Evolutionary conservation across 148 eudicot genomes (phyloP), one percentile per base, ranked within the genome.

Genomic region (Vaccinium corymbosum): DNA sequence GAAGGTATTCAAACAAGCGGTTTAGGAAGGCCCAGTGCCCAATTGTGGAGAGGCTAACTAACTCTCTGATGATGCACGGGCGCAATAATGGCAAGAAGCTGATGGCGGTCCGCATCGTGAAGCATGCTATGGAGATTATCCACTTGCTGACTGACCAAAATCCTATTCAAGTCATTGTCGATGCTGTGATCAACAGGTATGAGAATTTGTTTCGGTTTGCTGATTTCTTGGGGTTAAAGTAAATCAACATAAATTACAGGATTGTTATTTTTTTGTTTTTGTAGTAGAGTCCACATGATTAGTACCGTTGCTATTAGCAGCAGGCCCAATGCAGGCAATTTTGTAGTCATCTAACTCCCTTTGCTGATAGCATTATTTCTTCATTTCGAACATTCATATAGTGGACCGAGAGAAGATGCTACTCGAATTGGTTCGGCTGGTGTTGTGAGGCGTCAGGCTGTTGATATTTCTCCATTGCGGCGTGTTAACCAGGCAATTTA

Each of bases 1-100:
- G 91, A n/a, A 91, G 93, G 83, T 91, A 89, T 83, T 89, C 89
- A 19, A 81, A 59, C 29, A 89, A 85, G 84, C 86, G 92, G 71
- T 90, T 90, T 81, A 87, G 92, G 84, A 90, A 90, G 86, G 89
- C 92, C 17, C 92, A 90, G 77, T 90, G 92, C 89, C 92, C 92
- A 1, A 89, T 90, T 84, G 88, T 90, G 10, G 90, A 88, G 66
- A 84, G 90, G 81, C 86, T 88, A 46, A 86, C 88, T 25, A 88
- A 88, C 74, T 86, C 87, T 16, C 13, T 86, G 38, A 86, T 87
- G 91, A 90, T 90, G 92, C 92, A 90, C n/a, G 92, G 91, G 46
- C 85, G 92, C 8, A 90, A 89, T 88, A 89, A 90, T 83, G 91
- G 91, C 15, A 90, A 90, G 87, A 90, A 90, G 86, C 73, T 90